Conservation (phyloP, 495 filamentous ascomycete species). For the Daldinia decipiens region DNA sequence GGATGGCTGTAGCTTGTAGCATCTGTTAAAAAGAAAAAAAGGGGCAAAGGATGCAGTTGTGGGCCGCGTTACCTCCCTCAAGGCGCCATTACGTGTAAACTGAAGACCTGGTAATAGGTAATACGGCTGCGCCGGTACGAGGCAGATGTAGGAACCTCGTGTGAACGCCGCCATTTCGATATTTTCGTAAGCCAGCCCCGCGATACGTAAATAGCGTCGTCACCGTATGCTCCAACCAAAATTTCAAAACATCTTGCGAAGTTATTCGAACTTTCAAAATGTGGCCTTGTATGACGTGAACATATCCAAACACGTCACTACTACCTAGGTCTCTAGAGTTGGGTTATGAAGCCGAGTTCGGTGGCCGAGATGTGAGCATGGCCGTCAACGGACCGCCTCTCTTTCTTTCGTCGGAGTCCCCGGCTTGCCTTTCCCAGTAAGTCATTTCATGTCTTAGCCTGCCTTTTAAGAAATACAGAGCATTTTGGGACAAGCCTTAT, state of each 20-base stretch:
- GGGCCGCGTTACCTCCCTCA: neutral
- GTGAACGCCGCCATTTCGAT: neutral
- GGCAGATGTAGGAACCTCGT: neutral
- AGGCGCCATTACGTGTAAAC: neutral
- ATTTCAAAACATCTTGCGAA: neutral
- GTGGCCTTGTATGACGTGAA: neutral
- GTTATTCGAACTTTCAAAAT: neutral
- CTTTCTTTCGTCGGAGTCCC: neutral
- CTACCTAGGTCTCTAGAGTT: neutral
- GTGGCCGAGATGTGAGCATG: neutral
- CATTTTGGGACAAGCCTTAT: neutral
- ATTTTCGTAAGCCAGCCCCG: neutral
- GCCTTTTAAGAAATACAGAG: neutral
- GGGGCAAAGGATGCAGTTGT: neutral
- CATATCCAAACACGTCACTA: neutral
- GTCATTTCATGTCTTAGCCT: neutral
- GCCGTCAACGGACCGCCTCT: neutral
- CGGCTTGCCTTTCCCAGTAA: neutral
- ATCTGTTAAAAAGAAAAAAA: neutral
- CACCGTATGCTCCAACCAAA: neutral
- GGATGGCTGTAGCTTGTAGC: neutral
- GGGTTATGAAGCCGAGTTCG: neutral
- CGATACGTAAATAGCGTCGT: neutral
- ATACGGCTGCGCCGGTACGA: slow-evolving; percentile 1
- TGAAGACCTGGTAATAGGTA: neutral